These are phyloP conservation scores for Hymenoscyphus occultus DNA, from an alignment of 2,329 filamentous ascomycete genomes.

Conservation along the genomic window DNA sequence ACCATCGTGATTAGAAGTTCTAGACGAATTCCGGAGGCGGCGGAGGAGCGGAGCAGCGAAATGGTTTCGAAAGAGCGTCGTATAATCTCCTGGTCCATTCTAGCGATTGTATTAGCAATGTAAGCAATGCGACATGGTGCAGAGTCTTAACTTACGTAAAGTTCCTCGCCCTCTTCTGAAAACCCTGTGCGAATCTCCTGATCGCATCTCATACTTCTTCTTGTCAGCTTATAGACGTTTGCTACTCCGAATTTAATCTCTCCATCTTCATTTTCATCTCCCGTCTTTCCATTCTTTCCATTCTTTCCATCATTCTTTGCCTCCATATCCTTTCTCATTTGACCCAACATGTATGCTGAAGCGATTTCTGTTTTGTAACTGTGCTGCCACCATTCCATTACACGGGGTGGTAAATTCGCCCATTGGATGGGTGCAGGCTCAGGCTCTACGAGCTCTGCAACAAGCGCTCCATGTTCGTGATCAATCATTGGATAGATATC, in stretches of 20 bases:
- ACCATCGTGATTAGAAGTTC: no score
- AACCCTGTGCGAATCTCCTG: neutral
- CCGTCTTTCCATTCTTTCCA: neutral
- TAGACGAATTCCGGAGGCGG: neutral
- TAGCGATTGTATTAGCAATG: neutral
- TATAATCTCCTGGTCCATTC: neutral
- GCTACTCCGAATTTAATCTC: neutral
- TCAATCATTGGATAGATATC: neutral
- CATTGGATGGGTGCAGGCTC: neutral
- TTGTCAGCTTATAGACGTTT: neutral
- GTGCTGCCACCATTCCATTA: no score
- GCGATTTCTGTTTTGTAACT: neutral
- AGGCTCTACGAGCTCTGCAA: neutral
- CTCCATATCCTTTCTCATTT: neutral
- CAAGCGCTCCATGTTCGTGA: neutral
- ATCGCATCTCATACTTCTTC: neutral
- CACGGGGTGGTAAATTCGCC: no score
- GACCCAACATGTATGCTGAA: neutral
- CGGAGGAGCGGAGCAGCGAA: neutral
- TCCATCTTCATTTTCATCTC: neutral
- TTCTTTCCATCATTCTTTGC: neutral
- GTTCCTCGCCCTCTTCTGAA: neutral
- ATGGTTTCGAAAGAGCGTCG: neutral
- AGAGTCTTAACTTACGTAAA: neutral
- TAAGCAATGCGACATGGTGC: neutral